Evolutionary conservation across 2,329 filamentous ascomycete species (phyloP), one percentile per base, ranked within the genome.

Genomic region (Aspergillus tamarii): DNA sequence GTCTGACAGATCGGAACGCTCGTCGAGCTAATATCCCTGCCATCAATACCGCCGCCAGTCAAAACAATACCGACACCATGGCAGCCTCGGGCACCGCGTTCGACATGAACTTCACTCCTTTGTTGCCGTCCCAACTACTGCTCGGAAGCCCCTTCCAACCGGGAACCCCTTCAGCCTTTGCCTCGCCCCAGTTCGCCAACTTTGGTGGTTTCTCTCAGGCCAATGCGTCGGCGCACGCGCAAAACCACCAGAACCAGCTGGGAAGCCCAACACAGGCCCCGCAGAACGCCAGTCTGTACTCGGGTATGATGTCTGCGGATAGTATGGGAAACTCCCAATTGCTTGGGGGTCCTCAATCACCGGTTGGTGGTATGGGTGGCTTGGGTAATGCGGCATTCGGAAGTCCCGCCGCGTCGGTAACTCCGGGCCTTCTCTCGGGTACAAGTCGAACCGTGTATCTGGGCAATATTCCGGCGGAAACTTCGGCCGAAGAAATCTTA

Each of bases 391-490:
- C 89, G 70, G 79, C 81, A n/a, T 82, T 85, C 71, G 85, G 84
- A 77, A 81, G 86, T 77, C 89, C 92, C 43, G 89, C 89, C 46
- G 91, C 92, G 19, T 90, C 91, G 11, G 88, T 94, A 69, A 87
- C 89, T 34, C 88, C 92, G n/a, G 91, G 91, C 54, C 86, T 96
- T 66, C 88, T 96, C 52, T 93, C 92, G 56, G 92, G 93, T 58
- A 97, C 94, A 11, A 98, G 94, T 85, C 89, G 95, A 70, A 99
- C 95, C 4, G 95, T 99, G 50, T 99, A 99, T 76, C 84, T 99
- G 59, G 95, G 95, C 68, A 99, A 99, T 80, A 98, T 99, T 64
- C 95, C 95, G n/a, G 92, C 94, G 30, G 95, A 99, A 82, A 99
- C 95, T 9, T 90, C 92, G 57, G 94, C 95, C 10, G 95, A 99